phyloP scores from a whole-genome alignment of 2,329 filamentous ascomycete genomes.

The Fusarium luffae region DNA sequence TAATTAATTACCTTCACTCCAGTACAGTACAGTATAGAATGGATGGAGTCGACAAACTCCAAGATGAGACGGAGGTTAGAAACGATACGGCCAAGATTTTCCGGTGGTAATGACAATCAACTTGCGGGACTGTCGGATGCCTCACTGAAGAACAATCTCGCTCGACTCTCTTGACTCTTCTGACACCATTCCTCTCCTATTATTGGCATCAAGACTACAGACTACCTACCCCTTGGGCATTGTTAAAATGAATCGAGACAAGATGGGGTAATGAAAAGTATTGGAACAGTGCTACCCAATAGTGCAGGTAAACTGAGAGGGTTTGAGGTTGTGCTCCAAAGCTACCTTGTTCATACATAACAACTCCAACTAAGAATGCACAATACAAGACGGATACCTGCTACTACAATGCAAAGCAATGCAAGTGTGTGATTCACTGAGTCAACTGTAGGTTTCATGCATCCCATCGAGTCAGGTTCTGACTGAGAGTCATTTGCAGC shows the following conservation, averaged over 20 bases:
- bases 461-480: slow-evolving; percentile 30
- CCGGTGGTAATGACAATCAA: slow-evolving; percentile 27
- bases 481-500: slow-evolving; percentile 25
- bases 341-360: slow-evolving; percentile 9
- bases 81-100: slow-evolving; percentile 28
- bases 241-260: slow-evolving; percentile 1
- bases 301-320: slow-evolving; percentile 21
- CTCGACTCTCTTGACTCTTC: slow-evolving; percentile 31
- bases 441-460: slow-evolving; percentile 28
- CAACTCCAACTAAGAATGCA: slow-evolving; percentile 10
- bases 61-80: slow-evolving; percentile 34
- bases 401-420: not conserved
- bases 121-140: slow-evolving; percentile 17
- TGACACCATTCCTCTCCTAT: slow-evolving; percentile 20
- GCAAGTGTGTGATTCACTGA: slow-evolving; percentile 7
- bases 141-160: slow-evolving; percentile 17
- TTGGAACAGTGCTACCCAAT: slow-evolving; percentile 35
- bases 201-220: not conserved
- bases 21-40: not conserved
- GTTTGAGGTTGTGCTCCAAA: slow-evolving; percentile 22
- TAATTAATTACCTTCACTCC: slow-evolving; percentile 2
- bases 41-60: slow-evolving; percentile 17
- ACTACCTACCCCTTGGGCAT: not conserved
- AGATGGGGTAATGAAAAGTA: slow-evolving; percentile 7
- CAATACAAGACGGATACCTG: not conserved